Conservation (phyloP, 2,329 filamentous ascomycete species). For the Colletotrichum musae region DNA sequence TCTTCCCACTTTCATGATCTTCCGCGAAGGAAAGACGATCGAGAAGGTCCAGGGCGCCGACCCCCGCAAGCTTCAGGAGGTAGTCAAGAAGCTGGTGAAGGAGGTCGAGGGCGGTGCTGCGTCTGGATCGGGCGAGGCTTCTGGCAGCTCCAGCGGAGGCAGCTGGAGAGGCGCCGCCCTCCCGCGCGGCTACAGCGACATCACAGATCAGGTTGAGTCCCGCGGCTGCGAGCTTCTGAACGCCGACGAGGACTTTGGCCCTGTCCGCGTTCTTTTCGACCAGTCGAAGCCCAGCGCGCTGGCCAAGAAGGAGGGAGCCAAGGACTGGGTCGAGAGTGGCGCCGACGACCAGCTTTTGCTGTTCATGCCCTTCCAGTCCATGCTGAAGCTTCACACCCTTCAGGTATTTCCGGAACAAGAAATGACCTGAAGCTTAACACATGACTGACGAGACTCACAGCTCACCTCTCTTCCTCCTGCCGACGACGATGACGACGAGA, state of each 20-base stretch:
- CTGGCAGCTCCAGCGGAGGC: constrained; percentile 59
- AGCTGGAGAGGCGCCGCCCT: constrained; percentile 82
- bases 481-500: constrained; percentile 77
- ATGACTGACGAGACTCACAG: constrained; percentile 58
- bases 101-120: constrained; percentile 66
- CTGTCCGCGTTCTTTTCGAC: constrained; percentile 83
- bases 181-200: constrained; percentile 85
- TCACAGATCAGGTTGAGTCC: constrained; percentile 85
- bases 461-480: constrained; percentile 84
- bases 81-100: constrained; percentile 78
- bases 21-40: constrained; percentile 77
- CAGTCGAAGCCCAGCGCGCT: constrained; percentile 75
- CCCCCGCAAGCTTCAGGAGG: constrained; percentile 76
- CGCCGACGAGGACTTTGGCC: constrained; percentile 81
- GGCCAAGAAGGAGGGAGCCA: constrained; percentile 66
- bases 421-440: not conserved
- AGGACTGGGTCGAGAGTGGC: constrained; percentile 96
- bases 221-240: constrained; percentile 90
- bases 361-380: constrained; percentile 89
- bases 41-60: constrained; percentile 83
- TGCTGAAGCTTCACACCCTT: constrained; percentile 88
- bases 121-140: constrained; percentile 56
- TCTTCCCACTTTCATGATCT: constrained; percentile 94
- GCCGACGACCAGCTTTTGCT: constrained; percentile 97
- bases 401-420: constrained; percentile 62